phyloP scores from a whole-genome alignment of 2,329 filamentous ascomycete genomes.

The Arthrinium puccinioides region DNA sequence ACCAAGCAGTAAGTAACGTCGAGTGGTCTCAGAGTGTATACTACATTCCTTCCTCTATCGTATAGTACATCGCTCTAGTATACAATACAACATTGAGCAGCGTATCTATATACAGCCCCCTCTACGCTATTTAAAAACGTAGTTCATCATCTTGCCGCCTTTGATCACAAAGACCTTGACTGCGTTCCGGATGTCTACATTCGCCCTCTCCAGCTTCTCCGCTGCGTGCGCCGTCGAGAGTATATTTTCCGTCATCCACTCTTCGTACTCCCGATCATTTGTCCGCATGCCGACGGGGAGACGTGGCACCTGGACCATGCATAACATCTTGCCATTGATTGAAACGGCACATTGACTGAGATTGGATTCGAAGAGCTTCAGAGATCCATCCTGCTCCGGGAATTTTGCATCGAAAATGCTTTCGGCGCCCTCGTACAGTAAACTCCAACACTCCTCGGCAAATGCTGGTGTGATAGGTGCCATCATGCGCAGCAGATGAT shows the following conservation, averaged over 20 bases:
- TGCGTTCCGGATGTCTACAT: slow-evolving; percentile 31
- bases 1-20: too few species aligned
- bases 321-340: slow-evolving; percentile 71
- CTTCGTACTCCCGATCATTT: slow-evolving; percentile 29
- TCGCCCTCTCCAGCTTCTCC: slow-evolving; percentile 41
- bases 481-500: slow-evolving; percentile 60
- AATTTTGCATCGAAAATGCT: slow-evolving; percentile 46
- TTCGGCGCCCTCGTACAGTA: slow-evolving; percentile 34
- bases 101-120: slow-evolving; percentile 6
- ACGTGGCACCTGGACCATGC: slow-evolving; percentile 56
- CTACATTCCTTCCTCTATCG: too few species aligned
- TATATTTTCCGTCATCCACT: slow-evolving; percentile 57
- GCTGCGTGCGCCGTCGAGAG: slow-evolving; percentile 53
- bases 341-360: slow-evolving; percentile 59
- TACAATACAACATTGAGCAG: slow-evolving; percentile 6
- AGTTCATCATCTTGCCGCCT: slow-evolving; percentile 64
- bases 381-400: slow-evolving; percentile 47
- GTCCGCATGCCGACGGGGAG: slow-evolving; percentile 33
- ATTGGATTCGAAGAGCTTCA: slow-evolving; percentile 41
- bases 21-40: too few species aligned
- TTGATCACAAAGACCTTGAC: slow-evolving; percentile 32
- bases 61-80: too few species aligned
- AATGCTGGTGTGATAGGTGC: slow-evolving; percentile 76
- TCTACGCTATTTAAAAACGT: slow-evolving; percentile 42
- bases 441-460: slow-evolving; percentile 72